Percentiles rank a stretch among this genome's conserved stretches.
Conservation (phyloP, 192 early-diverging fungal genomes). For the Rhizoclosmatium sp. region DNA sequence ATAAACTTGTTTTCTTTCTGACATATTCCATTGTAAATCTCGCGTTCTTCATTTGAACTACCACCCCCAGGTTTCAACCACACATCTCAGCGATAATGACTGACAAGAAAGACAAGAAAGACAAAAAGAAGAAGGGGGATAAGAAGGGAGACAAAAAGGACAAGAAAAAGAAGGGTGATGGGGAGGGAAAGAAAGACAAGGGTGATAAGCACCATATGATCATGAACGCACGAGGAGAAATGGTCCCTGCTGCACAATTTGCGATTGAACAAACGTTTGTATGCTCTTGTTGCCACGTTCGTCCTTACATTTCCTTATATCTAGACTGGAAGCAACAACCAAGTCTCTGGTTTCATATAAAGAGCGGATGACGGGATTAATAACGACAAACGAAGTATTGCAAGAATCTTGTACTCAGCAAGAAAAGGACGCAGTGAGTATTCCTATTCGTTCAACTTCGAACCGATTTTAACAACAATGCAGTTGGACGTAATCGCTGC, state of each 20-base stretch:
- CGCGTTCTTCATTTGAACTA: not conserved
- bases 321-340: conserved; percentile 58
- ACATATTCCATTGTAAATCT: not conserved
- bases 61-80: not conserved
- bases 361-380: conserved; percentile 55
- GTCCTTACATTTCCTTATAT: not conserved
- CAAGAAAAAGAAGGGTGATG: conserved; percentile 24
- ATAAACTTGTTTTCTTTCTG: not conserved
- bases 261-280: conserved; percentile 58
- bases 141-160: conserved; percentile 15
- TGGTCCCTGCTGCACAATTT: conserved; percentile 56
- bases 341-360: conserved; percentile 50
- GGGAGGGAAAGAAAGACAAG: conserved; percentile 46
- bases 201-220: conserved; percentile 48
- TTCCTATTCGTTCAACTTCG: conserved; percentile 4
- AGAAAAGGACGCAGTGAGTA: conserved; percentile 66
- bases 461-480: not conserved
- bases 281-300: no score
- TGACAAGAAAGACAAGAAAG: conserved; percentile 15
- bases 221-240: conserved; percentile 57
- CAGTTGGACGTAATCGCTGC: conserved; percentile 72
- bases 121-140: conserved; percentile 36
- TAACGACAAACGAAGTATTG: conserved; percentile 58
- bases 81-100: not conserved
- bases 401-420: conserved; percentile 62